Percentiles rank a stretch among this genome's conserved stretches.
Conservation (phyloP, 495 filamentous ascomycete species). For the Aspergillus baeticus region DNA sequence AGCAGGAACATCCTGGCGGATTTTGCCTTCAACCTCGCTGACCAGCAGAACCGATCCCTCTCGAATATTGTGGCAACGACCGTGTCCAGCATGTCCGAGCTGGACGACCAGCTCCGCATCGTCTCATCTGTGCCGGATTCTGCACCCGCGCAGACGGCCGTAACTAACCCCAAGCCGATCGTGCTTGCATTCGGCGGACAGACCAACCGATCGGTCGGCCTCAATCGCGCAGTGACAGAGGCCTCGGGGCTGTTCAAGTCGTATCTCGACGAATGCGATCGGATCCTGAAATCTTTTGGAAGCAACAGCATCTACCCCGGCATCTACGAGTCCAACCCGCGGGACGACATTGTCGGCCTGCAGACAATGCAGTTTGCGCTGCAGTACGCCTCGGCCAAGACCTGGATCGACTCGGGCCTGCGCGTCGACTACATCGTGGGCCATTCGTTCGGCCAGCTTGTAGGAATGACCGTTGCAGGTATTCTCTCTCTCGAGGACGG, state of each 20-base stretch:
- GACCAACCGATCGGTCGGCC: background rate
- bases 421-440: conserved; percentile 36
- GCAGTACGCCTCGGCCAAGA: conserved; percentile 43
- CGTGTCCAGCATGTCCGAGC: background rate
- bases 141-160: background rate
- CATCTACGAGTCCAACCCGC: conserved; percentile 39
- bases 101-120: background rate
- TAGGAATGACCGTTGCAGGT: conserved; percentile 35
- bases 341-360: conserved; percentile 35
- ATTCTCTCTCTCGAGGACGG: conserved; percentile 30
- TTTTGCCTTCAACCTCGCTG: background rate
- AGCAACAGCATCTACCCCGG: conserved; percentile 37
- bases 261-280: conserved; percentile 22
- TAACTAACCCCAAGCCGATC: background rate
- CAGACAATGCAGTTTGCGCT: conserved; percentile 42
- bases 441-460: conserved; percentile 48
- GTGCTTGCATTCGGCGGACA: conserved; percentile 5
- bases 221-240: background rate
- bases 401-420: conserved; percentile 44
- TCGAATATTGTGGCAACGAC: background rate
- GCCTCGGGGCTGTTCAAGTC: background rate
- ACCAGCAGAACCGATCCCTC: background rate
- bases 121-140: background rate
- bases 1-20: background rate
- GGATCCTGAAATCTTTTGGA: background rate